Conservation (phyloP, 1,284 basidiomycete species). For the Rhodotorula sp. region DNA sequence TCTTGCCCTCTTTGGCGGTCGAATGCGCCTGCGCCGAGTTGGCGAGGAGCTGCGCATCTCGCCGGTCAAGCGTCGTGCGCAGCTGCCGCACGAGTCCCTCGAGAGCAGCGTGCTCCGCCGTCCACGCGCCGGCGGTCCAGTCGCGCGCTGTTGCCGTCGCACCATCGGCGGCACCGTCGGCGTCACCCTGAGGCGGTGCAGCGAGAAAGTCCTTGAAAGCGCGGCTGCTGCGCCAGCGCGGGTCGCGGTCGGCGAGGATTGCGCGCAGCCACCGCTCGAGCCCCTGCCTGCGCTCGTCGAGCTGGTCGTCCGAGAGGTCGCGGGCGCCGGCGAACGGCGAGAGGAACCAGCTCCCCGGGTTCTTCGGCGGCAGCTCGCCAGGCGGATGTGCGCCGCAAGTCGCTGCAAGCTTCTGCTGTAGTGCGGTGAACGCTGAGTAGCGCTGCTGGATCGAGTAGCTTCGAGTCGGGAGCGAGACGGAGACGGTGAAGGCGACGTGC, state of each 20-base stretch:
- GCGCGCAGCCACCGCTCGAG: slow-evolving; percentile 85
- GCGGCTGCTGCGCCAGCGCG: slow-evolving; percentile 74
- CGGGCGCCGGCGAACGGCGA: slow-evolving; percentile 6
- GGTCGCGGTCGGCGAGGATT: slow-evolving; percentile 76
- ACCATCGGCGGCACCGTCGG: slow-evolving; percentile 14
- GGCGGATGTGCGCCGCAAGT: slow-evolving; percentile 48
- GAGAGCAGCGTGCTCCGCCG: slow-evolving; percentile 76
- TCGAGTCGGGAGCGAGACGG: slow-evolving; percentile 75
- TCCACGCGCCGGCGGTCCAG: slow-evolving; percentile 75
- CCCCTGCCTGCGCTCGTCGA: slow-evolving; percentile 71
- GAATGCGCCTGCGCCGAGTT: slow-evolving; percentile 75
- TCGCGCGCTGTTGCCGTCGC: slow-evolving; percentile 39
- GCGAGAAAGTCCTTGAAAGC: slow-evolving; percentile 86
- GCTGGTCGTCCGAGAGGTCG: slow-evolving; percentile 32
- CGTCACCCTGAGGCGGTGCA: slow-evolving; percentile 58
- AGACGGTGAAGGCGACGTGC: slow-evolving; percentile 78
- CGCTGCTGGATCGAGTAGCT: slow-evolving; percentile 91
- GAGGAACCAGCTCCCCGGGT: slow-evolving; percentile 24
- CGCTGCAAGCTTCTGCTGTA: slow-evolving; percentile 61
- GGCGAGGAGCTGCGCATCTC: slow-evolving; percentile 74
- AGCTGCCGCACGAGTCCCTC: slow-evolving; percentile 73
- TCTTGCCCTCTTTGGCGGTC: slow-evolving; percentile 78
- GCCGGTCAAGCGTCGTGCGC: slow-evolving; percentile 78
- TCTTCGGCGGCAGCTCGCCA: slow-evolving; percentile 21
- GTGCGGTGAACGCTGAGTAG: slow-evolving; percentile 88